phyloP scores from a whole-genome alignment of 441 rosid genomes.

The Biscutella laevigata region DNA sequence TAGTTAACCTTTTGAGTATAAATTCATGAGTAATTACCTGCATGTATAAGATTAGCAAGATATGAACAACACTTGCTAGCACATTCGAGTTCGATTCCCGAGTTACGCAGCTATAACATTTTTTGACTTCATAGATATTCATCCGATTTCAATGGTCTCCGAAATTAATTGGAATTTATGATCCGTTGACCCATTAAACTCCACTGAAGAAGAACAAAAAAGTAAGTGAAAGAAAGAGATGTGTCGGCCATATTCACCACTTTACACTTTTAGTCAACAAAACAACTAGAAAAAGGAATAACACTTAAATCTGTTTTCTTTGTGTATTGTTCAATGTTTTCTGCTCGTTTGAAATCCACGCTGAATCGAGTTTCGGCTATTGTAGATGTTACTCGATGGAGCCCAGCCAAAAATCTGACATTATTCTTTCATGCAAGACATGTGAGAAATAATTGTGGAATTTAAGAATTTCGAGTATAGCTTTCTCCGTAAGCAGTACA shows the following conservation, averaged over 20 bases:
- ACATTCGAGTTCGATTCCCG: too few relatives aligned
- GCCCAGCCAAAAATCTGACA: background rate
- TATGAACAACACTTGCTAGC: too few relatives aligned
- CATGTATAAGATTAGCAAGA: background rate
- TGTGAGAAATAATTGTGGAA: background rate
- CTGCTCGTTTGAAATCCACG: conserved; percentile 11
- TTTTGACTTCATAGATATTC: too few relatives aligned
- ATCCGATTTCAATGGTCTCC: too few relatives aligned
- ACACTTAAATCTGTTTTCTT: background rate
- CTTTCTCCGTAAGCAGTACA: too few relatives aligned
- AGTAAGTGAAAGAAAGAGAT: background rate
- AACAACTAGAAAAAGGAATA: too few relatives aligned
- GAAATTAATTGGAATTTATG: too few relatives aligned
- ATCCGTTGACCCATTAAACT: too few relatives aligned
- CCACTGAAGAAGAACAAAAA: too few relatives aligned
- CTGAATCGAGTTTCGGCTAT: background rate
- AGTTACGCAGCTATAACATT: too few relatives aligned
- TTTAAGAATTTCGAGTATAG: too few relatives aligned
- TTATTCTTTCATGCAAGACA: background rate
- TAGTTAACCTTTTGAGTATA: too few relatives aligned
- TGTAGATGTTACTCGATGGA: background rate
- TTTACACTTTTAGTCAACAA: conserved; percentile 13
- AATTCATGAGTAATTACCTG: background rate
- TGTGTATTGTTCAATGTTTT: conserved; percentile 5
- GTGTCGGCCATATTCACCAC: conserved; percentile 21